Base-by-base conservation (phyloP, 495 filamentous ascomycete species). In the Annulohypoxylon nitens region DNA sequence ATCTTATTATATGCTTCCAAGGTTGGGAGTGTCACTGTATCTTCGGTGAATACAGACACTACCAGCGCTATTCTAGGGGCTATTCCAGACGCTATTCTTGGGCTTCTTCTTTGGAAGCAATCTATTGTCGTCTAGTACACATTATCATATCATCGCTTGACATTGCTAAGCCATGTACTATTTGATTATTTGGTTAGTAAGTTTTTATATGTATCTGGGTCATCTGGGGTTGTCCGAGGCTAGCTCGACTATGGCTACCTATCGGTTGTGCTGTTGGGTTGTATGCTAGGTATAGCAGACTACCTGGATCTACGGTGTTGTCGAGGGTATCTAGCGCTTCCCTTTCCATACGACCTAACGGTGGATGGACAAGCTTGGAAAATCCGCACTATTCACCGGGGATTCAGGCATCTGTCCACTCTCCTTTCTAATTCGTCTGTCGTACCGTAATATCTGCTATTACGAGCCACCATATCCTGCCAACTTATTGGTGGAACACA, bases 401-500 rank as follows among this genome's bases (percentile, higher is more conserved):
- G 30, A 63, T 26, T 39, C 50, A 70, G 54, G 47, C 37, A 69
- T 54, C 11, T 64, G 16, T 23, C 39, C 23, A 43, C 48, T 18
- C 51, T 48, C 26, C 26, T 11, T 62, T 63, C 50, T 53, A 39
- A 68, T 71, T 74, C 62, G 72, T 30, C 55, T 58, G 57, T 59
- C 57, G 67, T 63, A 41, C 47, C 53, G 67, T 54, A 51, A 47
- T 63, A 54, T 48, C 62, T 48, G 14, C 26, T 57, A 68, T 61
- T 71, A 64, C 67, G 63, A 64, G 26, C 36, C 25, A 34, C 47
- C 60, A 51, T 34, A 58, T 69, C 16, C 60, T 51, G 64, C 66
- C 34, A 57, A 69, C 39, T 50, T 60, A 72, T 68, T 71, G 69
- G 73, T 73, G 61, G 57, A 72, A 60, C 25, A 63, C n/a, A 26